These are phyloP conservation scores for Starmera quercuum DNA, from an alignment of 805 yeast species.

Conservation along the genomic window DNA sequence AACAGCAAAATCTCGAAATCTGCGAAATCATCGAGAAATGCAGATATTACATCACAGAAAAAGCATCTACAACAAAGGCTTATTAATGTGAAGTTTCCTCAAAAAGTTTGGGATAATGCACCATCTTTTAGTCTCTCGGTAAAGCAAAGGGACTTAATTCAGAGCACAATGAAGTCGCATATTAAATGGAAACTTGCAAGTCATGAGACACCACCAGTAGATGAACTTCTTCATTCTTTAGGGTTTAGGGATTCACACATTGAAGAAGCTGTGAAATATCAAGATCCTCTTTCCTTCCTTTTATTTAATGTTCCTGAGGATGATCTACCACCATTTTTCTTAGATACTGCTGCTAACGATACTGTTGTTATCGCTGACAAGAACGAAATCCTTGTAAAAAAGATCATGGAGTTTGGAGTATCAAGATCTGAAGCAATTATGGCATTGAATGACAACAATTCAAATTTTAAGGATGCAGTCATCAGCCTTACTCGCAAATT, in stretches of 20 bases:
- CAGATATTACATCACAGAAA: slow-evolving; percentile 4
- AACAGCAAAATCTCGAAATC: slow-evolving; percentile 7
- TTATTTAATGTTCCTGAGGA: slow-evolving; percentile 90
- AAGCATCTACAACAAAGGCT: slow-evolving; percentile 8
- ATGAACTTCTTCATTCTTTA: slow-evolving; percentile 27
- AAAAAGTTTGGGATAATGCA: slow-evolving; percentile 65
- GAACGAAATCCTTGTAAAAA: slow-evolving; percentile 45
- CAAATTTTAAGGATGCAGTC: slow-evolving; percentile 44
- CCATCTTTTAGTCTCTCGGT: slow-evolving; percentile 62
- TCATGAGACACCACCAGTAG: slow-evolving; percentile 2
- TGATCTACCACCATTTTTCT: slow-evolving; percentile 67
- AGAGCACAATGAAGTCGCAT: slow-evolving; percentile 48
- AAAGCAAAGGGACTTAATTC: slow-evolving; percentile 55
- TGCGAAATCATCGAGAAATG: slow-evolving; percentile 1
- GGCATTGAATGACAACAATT: slow-evolving; percentile 32
- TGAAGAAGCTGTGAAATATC: slow-evolving; percentile 59
- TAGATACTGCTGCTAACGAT: slow-evolving; percentile 46
- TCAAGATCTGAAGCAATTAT: slow-evolving; percentile 56
- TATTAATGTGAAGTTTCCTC: slow-evolving; percentile 26
- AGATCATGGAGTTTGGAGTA: slow-evolving; percentile 61
- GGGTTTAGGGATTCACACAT: slow-evolving; percentile 71
- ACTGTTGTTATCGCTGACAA: slow-evolving; percentile 36
- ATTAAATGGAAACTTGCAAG: slow-evolving; percentile 39
- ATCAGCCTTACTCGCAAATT: slow-evolving; percentile 38
- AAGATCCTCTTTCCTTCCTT: slow-evolving; percentile 40